These are phyloP conservation scores for Dryas alaskensis DNA, from an alignment of 306 rosid genomes.

Conservation along the genomic window DNA sequence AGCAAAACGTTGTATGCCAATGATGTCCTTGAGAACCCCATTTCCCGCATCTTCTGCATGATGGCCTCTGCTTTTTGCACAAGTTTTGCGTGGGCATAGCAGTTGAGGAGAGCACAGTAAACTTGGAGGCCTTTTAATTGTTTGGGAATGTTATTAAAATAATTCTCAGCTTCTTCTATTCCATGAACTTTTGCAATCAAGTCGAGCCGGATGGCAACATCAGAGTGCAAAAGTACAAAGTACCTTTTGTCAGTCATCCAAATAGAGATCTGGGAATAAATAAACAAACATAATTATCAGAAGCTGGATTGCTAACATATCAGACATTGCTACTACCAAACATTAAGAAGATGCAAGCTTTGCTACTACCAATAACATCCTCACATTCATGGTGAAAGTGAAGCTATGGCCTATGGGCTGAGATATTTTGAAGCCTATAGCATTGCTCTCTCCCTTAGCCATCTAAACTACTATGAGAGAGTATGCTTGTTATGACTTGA, in stretches of 20 bases:
- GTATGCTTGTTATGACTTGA: neutral
- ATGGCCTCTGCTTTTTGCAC: slow-evolving; percentile 30
- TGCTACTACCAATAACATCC: neutral
- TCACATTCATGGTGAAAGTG: neutral
- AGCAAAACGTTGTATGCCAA: slow-evolving; percentile 24
- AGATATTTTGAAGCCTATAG: neutral
- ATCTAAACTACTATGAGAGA: no score
- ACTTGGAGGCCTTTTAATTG: slow-evolving; percentile 14
- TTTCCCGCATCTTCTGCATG: slow-evolving; percentile 29
- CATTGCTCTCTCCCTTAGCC: neutral
- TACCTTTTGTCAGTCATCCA: slow-evolving; percentile 32
- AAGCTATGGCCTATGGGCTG: neutral
- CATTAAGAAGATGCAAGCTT: neutral
- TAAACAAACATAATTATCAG: neutral
- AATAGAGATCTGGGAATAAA: slow-evolving; percentile 16
- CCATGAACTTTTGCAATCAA: slow-evolving; percentile 36
- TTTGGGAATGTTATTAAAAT: slow-evolving; percentile 25
- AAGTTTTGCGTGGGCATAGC: slow-evolving; percentile 21
- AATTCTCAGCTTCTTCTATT: slow-evolving; percentile 27
- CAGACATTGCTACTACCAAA: neutral
- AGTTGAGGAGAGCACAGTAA: slow-evolving; percentile 24
- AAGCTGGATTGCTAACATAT: neutral
- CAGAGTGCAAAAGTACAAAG: neutral
- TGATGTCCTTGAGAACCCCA: slow-evolving; percentile 9
- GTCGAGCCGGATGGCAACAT: slow-evolving; percentile 23